Evolutionary conservation across 179 eudicot species (phyloP).

Genomic region (Sideroxylon spinosum): DNA sequence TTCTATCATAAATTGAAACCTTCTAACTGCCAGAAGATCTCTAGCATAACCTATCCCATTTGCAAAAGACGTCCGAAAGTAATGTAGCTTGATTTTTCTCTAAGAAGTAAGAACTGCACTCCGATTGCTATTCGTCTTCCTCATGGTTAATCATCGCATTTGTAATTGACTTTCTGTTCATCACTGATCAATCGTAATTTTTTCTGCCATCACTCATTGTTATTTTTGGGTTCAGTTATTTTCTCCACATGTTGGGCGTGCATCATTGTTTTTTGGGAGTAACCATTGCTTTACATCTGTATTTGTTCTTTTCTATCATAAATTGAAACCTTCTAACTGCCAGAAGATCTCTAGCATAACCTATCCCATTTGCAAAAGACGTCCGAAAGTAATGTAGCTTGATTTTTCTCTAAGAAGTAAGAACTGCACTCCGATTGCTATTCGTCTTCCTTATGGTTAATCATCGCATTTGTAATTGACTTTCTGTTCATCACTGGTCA

Average conservation of each 20-base stretch:
- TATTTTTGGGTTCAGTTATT: not conserved
- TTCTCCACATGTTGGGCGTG: not conserved
- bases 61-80: not conserved
- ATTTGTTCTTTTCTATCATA: not conserved
- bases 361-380: not conserved
- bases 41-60: not conserved
- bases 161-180: not conserved
- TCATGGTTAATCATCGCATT: not conserved
- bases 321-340: not conserved
- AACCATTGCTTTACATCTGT: not conserved
- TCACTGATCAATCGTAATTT: not conserved
- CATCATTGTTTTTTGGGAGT: not conserved
- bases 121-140: not conserved
- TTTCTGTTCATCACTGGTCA: not conserved
- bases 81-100: conserved; percentile 6
- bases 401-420: not conserved
- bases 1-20: not conserved
- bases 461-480: not conserved
- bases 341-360: not conserved
- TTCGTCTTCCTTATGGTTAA: not conserved
- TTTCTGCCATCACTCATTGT: not conserved
- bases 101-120: too few relatives aligned
- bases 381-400: not conserved
- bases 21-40: not conserved
- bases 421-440: not conserved